These are phyloP conservation scores for Fusarium pininemorale DNA, from an alignment of 2,329 filamentous ascomycete species.

Conservation along the genomic window DNA sequence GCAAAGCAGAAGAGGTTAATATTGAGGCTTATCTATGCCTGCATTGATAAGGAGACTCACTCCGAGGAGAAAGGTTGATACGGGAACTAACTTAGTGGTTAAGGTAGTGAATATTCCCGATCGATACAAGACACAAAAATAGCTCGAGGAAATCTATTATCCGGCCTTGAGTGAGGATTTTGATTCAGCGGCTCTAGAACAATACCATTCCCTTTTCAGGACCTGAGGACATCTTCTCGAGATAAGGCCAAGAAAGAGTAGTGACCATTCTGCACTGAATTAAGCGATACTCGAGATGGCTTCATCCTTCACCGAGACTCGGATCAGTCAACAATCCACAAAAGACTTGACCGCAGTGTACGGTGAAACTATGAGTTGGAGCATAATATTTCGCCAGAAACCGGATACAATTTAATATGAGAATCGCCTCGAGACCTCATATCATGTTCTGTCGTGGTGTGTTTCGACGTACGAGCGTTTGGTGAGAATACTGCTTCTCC, in stretches of 20 bases:
- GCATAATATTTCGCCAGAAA: conserved; percentile 2
- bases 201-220: not conserved
- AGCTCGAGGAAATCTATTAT: conserved; percentile 2
- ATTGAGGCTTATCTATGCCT: conserved; percentile 29
- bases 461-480: conserved; percentile 35
- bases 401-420: conserved; percentile 8
- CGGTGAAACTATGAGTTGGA: not conserved
- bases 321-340: conserved; percentile 11
- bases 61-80: conserved; percentile 32
- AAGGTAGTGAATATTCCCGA: conserved; percentile 10
- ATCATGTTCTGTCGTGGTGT: conserved; percentile 26
- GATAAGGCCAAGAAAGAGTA: not conserved
- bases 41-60: conserved; percentile 18
- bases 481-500: conserved; percentile 31
- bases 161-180: not conserved
- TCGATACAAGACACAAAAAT: conserved; percentile 1
- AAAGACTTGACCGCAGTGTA: not conserved
- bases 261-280: not conserved
- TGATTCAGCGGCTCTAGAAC: not conserved
- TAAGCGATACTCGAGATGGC: not conserved
- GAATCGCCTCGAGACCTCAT: conserved; percentile 17
- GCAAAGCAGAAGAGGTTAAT: conserved; percentile 7
- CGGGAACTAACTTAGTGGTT: not conserved
- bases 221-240: not conserved
- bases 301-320: conserved; percentile 22